Conservation (phyloP, 73 alveolate species). For the Uronychia setigera region DNA sequence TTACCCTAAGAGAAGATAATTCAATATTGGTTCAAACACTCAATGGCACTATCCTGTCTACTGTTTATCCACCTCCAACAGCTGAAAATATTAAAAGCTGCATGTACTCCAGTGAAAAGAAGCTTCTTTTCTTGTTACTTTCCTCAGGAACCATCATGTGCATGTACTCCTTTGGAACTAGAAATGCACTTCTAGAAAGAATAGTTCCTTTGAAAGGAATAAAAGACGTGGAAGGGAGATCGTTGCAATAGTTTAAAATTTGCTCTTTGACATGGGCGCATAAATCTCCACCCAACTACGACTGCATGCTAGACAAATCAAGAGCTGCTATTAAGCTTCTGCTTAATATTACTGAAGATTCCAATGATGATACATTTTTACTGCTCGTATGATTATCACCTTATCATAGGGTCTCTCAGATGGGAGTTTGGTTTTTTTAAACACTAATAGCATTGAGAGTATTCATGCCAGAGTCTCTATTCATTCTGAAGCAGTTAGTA, state of each 20-base stretch:
- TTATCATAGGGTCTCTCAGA: not conserved
- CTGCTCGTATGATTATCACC: not conserved
- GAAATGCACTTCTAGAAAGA: not conserved
- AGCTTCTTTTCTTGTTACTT: not conserved
- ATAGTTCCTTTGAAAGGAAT: not conserved
- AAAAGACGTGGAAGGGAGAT: not conserved
- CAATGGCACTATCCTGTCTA: conserved; percentile 3
- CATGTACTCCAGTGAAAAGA: not conserved
- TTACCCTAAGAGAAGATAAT: conserved; percentile 26
- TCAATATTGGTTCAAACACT: conserved; percentile 9
- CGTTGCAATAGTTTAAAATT: not conserved
- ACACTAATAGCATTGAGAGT: not conserved
- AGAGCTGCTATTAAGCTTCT: no score
- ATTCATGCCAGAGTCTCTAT: not conserved
- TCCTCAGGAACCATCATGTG: not conserved
- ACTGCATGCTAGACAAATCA: not conserved
- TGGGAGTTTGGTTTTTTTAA: not conserved
- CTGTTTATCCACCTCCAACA: conserved; percentile 45
- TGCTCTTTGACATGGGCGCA: not conserved
- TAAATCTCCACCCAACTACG: not conserved
- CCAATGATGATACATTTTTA: not conserved
- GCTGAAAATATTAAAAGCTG: not conserved
- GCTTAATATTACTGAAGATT: no score
- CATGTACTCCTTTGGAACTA: not conserved
- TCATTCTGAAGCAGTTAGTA: not conserved